These are phyloP conservation scores for Penicillium sp. DNA, from an alignment of 2,329 filamentous ascomycete species.

Conservation along the genomic window DNA sequence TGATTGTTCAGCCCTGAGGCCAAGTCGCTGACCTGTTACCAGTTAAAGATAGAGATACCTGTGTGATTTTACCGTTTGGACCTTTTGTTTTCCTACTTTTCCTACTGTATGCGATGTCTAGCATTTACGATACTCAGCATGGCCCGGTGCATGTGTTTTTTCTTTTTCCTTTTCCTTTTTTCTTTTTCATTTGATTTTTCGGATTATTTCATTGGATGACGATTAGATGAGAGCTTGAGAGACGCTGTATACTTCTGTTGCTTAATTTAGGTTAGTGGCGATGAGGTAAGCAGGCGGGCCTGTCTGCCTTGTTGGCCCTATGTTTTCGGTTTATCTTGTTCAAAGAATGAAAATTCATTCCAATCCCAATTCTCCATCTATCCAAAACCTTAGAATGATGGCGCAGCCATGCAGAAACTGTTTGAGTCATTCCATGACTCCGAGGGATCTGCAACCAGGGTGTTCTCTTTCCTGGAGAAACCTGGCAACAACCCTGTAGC, in stretches of 20 bases:
- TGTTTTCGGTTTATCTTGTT: not conserved
- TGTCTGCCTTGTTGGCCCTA: constrained; percentile 17
- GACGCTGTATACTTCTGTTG: constrained; percentile 21
- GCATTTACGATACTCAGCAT: constrained; percentile 6
- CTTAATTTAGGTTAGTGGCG: constrained; percentile 15
- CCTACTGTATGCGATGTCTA: not conserved
- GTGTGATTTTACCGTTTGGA: not conserved
- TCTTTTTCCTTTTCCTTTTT: constrained; percentile 9
- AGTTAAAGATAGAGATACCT: not conserved
- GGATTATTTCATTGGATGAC: constrained; percentile 3
- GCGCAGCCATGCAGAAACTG: not conserved
- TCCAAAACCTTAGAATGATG: not conserved
- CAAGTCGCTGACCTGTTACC: not conserved
- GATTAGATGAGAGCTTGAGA: constrained; percentile 16
- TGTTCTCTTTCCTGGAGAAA: not conserved
- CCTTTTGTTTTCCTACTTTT: not conserved
- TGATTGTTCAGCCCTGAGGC: not conserved
- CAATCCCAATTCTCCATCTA: not conserved
- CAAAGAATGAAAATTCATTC: not conserved
- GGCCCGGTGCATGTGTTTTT: constrained; percentile 11
- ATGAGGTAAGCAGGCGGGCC: constrained; percentile 18
- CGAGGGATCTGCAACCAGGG: not conserved
- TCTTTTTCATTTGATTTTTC: constrained; percentile 10
- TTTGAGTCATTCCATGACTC: constrained; percentile 1
- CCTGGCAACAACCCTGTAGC: not conserved